Evolutionary conservation across 768 basidiomycete genomes (phyloP).

Genomic region (Trametes villosa): DNA sequence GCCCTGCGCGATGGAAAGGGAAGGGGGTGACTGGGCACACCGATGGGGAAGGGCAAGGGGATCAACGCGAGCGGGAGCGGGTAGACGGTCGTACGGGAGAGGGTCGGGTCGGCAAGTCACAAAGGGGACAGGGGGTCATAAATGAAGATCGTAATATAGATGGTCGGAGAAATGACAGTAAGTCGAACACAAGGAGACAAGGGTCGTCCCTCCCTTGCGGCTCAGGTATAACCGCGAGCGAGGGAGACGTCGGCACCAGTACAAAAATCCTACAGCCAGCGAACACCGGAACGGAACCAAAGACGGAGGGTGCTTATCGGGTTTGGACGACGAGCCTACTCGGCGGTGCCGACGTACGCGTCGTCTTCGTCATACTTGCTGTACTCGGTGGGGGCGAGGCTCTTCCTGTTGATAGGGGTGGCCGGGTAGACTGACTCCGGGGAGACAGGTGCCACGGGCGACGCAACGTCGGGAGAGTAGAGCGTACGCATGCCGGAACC

Average conservation of each 20-base stretch:
- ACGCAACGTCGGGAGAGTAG: conserved; percentile 32
- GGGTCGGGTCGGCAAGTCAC: neutral
- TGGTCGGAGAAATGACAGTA: conserved; percentile 9
- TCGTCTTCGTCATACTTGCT: conserved; percentile 37
- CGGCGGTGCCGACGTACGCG: conserved; percentile 34
- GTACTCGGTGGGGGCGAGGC: conserved; percentile 28
- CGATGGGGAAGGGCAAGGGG: neutral
- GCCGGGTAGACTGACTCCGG: conserved; percentile 11
- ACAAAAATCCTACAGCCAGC: conserved; percentile 24
- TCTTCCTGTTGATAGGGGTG: conserved; percentile 23
- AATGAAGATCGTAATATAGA: conserved; percentile 11
- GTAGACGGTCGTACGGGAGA: neutral
- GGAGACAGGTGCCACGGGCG: conserved; percentile 5
- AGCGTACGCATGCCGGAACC: conserved; percentile 38
- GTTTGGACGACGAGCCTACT: conserved; percentile 13
- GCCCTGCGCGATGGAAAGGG: conserved; percentile 6
- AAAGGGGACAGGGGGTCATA: neutral
- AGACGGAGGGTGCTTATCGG: neutral
- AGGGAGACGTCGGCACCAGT: conserved; percentile 6
- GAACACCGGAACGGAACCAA: neutral
- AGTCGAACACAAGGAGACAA: conserved; percentile 1
- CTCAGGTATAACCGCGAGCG: neutral
- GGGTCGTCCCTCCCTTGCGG: neutral
- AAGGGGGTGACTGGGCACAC: neutral
- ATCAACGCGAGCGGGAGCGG: neutral